Evolutionary conservation across 257 asterid genomes (phyloP), one percentile per base, ranked within the genome.

Genomic region (Solanum gracilifrons): DNA sequence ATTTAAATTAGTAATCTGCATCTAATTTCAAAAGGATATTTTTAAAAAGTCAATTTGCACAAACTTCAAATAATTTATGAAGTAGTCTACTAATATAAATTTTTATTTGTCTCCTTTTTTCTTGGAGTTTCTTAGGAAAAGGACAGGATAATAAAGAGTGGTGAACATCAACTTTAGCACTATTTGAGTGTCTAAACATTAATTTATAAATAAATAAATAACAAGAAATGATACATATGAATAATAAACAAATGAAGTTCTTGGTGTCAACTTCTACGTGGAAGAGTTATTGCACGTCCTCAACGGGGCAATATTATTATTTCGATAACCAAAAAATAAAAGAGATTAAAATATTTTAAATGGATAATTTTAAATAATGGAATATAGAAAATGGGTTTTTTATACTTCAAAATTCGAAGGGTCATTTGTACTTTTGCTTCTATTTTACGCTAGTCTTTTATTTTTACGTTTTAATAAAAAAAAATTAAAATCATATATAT

Each of bases 81-180:
- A 60, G 13, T 23, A 60, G 27, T 58, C 66, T 58, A 58, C 66
- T 21, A 60, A 9, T 23, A 23, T 64, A 69, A 9, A 33, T 73
- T 2, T 76, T 39, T 7, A 0, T 39, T 1, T 39, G 0, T 11
- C 25, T 16, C 10, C 39, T 83, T 32, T 31, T 55, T 5, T 51
- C 55, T 84, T n/a, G 75, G 87, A 35, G 64, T 36, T 69, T 66
- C 21, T 39, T 37, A n/a, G 10, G 6, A 25, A 84, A 13, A 32
- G 9, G 5, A 13, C 7, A 80, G 20, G 35, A 46, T 64, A 0
- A 29, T 48, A 85, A 85, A 62, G 74, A 87, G 88, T 87, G 85
- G 88, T 76, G 84, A 31, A 64, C 68, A 76, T 87, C 86, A 76
- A 58, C 88, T 60, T 48, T 46, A 51, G 88, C 58, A 73, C 66